These are phyloP conservation scores for Colletotrichum neosansevieriae DNA, from an alignment of 2,329 filamentous ascomycete genomes.

Conservation along the genomic window DNA sequence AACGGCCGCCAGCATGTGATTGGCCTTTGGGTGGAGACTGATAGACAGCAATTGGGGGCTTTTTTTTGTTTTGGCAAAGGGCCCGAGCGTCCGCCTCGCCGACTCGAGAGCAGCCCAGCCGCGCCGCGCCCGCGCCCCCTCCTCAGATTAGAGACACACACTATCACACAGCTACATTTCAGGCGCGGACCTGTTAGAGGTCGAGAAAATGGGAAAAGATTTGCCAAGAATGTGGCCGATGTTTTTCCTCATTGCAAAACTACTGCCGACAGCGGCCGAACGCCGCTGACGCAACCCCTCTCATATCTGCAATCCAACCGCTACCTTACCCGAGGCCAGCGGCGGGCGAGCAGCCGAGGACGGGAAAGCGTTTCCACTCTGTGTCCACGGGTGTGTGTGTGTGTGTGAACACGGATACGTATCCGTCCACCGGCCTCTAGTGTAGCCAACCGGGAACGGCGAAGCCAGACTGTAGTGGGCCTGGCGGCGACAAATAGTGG, in stretches of 20 bases:
- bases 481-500: slow-evolving; percentile 2
- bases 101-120: background rate
- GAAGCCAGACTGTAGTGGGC: slow-evolving; percentile 20
- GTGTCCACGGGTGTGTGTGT: slow-evolving; percentile 9
- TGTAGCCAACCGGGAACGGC: slow-evolving; percentile 18
- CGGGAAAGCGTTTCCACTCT: too few species aligned
- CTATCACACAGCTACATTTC: background rate
- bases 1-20: slow-evolving; percentile 35
- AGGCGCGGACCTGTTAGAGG: too few species aligned
- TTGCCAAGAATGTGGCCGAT: slow-evolving; percentile 6
- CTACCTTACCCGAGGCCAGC: slow-evolving; percentile 1
- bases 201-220: background rate
- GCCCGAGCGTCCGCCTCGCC: background rate
- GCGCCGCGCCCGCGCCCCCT: background rate
- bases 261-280: slow-evolving; percentile 15
- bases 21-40: slow-evolving; percentile 30
- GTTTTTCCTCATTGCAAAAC: background rate
- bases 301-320: background rate
- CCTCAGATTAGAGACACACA: background rate
- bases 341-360: background rate
- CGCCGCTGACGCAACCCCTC: slow-evolving; percentile 14
- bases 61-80: background rate
- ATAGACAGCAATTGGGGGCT: background rate
- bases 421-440: slow-evolving; percentile 1
- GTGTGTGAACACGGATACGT: slow-evolving; percentile 6